Evolutionary conservation across 139 green algal species (phyloP).

Genomic region (Nannochloris sp.): DNA sequence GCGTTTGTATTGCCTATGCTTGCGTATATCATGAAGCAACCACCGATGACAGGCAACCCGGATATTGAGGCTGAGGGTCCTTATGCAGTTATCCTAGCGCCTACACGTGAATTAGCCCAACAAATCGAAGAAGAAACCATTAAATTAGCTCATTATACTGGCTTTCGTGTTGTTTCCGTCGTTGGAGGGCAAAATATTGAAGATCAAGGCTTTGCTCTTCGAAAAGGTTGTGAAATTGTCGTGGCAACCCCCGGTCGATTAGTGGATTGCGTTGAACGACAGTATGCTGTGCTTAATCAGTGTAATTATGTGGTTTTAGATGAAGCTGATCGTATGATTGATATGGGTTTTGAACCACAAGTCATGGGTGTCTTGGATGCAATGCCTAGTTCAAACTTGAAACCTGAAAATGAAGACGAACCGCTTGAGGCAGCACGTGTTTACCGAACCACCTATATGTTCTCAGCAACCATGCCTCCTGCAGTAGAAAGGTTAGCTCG

Average conservation of each 20-base stretch:
- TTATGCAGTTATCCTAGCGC: conserved; percentile 92
- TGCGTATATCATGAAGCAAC: conserved; percentile 85
- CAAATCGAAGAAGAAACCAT: conserved; percentile 84
- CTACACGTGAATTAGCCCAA: conserved; percentile 89
- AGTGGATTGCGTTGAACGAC: conserved; percentile 88
- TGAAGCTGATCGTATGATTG: conserved; percentile 98
- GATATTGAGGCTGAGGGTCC: conserved; percentile 73
- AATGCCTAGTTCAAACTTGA: conserved; percentile 87
- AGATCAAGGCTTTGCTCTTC: conserved; percentile 85
- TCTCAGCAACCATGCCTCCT: conserved; percentile 93
- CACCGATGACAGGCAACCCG: conserved; percentile 76
- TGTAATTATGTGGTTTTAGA: conserved; percentile 99
- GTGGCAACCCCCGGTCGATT: conserved; percentile 94
- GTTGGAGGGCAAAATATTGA: conserved; percentile 95
- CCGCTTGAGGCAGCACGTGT: conserved; percentile 45
- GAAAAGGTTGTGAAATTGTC: conserved; percentile 92
- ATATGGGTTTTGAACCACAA: conserved; percentile 98
- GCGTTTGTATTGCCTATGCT: conserved; percentile 98
- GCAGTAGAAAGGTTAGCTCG: conserved; percentile 83
- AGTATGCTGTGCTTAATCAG: conserved; percentile 96
- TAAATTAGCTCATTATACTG: conserved; percentile 68
- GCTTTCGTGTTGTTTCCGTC: conserved; percentile 73
- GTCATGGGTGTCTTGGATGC: conserved; percentile 83
- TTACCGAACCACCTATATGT: conserved; percentile 99
- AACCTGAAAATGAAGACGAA: conserved; percentile 78